A percentile compares a stretch with the other conserved stretches of the same genome.
Conservation (phyloP, 306 rosid genomes). For the Lathyrus sativus region DNA sequence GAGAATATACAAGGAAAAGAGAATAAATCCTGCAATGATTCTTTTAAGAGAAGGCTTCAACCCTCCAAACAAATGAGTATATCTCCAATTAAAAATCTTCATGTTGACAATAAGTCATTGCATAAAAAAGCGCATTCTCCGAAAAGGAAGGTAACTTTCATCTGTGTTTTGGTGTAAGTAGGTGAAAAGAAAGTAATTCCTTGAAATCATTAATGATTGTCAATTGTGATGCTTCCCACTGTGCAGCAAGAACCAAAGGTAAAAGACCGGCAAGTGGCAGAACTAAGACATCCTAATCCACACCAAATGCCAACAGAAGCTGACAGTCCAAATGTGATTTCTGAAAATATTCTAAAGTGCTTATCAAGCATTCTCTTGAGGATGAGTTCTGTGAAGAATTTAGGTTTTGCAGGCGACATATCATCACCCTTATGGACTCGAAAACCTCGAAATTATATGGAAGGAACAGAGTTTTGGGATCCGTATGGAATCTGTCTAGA, state of each 20-base stretch:
- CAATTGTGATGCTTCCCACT: conserved; percentile 19
- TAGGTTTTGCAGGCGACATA: conserved; percentile 43
- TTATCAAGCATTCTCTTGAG: conserved; percentile 76
- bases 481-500: conserved; percentile 69
- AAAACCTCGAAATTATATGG: conserved; percentile 39
- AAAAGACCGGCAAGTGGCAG: conserved; percentile 43
- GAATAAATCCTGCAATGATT: conserved; percentile 50
- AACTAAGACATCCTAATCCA: conserved; percentile 43
- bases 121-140: conserved; percentile 52
- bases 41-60: conserved; percentile 48
- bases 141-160: conserved; percentile 52
- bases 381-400: conserved; percentile 62
- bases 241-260: conserved; percentile 65
- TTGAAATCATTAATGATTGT: conserved; percentile 32
- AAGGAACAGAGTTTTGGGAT: conserved; percentile 52
- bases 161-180: conserved; percentile 11
- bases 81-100: conserved; percentile 50
- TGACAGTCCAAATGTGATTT: conserved; percentile 72
- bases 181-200: conserved; percentile 9
- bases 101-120: conserved; percentile 45
- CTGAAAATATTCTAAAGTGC: conserved; percentile 80
- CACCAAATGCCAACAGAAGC: conserved; percentile 45
- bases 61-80: conserved; percentile 43
- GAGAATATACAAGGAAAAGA: conserved; percentile 74
- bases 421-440: conserved; percentile 44